Evolutionary conservation across 257 asterid species (phyloP), one percentile per base, ranked within the genome.

Genomic region (Primulina huaijiensis): DNA sequence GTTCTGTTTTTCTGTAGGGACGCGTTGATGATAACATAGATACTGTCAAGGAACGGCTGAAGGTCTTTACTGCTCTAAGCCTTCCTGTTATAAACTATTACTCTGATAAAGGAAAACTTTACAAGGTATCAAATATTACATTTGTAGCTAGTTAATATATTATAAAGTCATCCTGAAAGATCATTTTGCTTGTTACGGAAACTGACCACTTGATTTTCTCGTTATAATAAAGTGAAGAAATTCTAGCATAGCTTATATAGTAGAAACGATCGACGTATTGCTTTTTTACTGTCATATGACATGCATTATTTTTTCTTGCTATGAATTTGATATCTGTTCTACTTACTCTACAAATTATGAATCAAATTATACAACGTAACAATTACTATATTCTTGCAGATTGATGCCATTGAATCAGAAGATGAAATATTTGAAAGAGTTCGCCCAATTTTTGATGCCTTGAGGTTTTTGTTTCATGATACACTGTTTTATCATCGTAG

Each of bases 11-110:
- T 73, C 12, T 69, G 72, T 74, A 94, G 99, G 99, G 99, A 68
- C 86, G 99, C 79, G 61, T 84, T 70, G 97, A 94, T 85, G 99
- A 94, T 82, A 94, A 94, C 76, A 85, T 81, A 74, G 89, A 91
- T 19, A 94, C 97, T 19, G 89, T 91, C 31, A 86, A 83, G 84
- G 89, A 87, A 82, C 88, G 99, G 68, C 79, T 94, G 68, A 82
- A 81, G 76, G 89, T 88, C 5, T 94, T 91, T 75, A 74, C 81
- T 19, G 89, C 85, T 60, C 74, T 82, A 69, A 89, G 79, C 78
- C 92, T 94, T 83, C 97, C 99, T 53, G 96, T 94, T 61, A 87
- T 92, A 72, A 81, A 85, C 78, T 81, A 94, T 81, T 94, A 94
- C 76, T 76, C 95, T 43, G 80, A 75, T 80, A 85, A 77, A 86